Conservation (phyloP, 371 early-diverging fungal genomes). For the Conidiobolus incongruus region DNA sequence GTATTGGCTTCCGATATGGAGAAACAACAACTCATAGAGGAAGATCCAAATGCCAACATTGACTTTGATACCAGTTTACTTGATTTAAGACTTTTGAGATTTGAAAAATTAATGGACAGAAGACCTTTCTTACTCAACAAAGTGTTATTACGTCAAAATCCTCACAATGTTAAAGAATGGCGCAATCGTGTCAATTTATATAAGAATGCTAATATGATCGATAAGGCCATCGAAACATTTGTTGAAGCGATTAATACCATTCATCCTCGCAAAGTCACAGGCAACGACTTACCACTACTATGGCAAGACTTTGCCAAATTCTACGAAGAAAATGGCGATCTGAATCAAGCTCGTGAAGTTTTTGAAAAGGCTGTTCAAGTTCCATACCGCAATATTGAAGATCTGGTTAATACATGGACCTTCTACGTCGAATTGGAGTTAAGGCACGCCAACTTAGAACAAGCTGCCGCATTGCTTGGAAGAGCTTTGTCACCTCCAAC, state of each 20-base stretch:
- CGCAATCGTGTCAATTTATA: slow-evolving; percentile 54
- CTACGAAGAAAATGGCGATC: slow-evolving; percentile 40
- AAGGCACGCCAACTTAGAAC: slow-evolving; percentile 30
- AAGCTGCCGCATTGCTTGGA: slow-evolving; percentile 51
- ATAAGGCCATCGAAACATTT: slow-evolving; percentile 47
- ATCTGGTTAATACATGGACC: slow-evolving; percentile 80
- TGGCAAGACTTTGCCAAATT: slow-evolving; percentile 73
- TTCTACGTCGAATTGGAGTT: slow-evolving; percentile 86
- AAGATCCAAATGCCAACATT: too few relatives aligned
- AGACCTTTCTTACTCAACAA: too few relatives aligned
- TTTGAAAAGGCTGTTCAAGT: slow-evolving; percentile 72
- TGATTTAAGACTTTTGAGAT: too few relatives aligned
- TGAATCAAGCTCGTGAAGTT: slow-evolving; percentile 42
- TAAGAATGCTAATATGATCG: slow-evolving; percentile 23
- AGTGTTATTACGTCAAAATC: too few relatives aligned
- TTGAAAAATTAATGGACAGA: too few relatives aligned
- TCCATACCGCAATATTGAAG: slow-evolving; percentile 52
- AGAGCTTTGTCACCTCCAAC: slow-evolving; percentile 44
- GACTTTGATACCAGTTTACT: too few relatives aligned
- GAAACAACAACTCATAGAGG: too few relatives aligned
- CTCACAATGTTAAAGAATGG: slow-evolving; percentile 85
- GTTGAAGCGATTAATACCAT: slow-evolving; percentile 54
- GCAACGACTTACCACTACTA: slow-evolving; percentile 47
- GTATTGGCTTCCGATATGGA: too few relatives aligned
- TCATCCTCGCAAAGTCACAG: slow-evolving; percentile 50